Evolutionary conservation across 2,329 filamentous ascomycete genomes (phyloP).

Genomic region (Eutypella sp.): DNA sequence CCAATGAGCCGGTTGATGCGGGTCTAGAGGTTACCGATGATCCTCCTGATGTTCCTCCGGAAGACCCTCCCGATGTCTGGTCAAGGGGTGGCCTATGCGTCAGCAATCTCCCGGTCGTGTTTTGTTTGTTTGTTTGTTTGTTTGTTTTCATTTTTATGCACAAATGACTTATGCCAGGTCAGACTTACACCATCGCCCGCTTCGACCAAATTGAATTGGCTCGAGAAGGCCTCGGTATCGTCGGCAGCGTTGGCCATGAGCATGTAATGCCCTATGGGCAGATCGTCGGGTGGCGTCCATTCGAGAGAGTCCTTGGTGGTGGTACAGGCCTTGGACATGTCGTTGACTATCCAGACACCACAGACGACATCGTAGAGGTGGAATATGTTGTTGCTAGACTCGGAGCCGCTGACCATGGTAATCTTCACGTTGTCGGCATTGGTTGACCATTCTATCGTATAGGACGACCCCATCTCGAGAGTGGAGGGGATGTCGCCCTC

Average conservation of each 20-base stretch:
- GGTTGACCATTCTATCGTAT: neutral
- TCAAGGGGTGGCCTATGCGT: too few relatives aligned
- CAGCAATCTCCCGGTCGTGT: too few relatives aligned
- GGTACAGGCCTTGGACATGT: conserved; percentile 1
- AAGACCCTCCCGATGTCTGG: too few relatives aligned
- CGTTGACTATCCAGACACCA: conserved; percentile 4
- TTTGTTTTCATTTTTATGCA: neutral
- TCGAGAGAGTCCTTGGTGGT: neutral
- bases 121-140: neutral
- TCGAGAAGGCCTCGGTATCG: neutral
- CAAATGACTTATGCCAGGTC: neutral
- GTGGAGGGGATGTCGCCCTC: neutral
- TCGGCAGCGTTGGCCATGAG: neutral
- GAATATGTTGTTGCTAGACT: conserved; percentile 6
- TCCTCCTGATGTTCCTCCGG: too few relatives aligned
- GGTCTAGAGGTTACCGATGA: too few relatives aligned
- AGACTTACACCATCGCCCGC: neutral
- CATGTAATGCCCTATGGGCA: conserved; percentile 1
- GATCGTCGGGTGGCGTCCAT: conserved; percentile 1
- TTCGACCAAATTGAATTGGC: neutral
- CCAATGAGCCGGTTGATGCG: too few relatives aligned
- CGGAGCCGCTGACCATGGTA: conserved; percentile 1
- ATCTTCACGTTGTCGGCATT: neutral
- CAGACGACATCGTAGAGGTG: conserved; percentile 15
- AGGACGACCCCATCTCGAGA: neutral